phyloP scores from a whole-genome alignment of 2,329 filamentous ascomycete species.

The Colletotrichum endophyticum region DNA sequence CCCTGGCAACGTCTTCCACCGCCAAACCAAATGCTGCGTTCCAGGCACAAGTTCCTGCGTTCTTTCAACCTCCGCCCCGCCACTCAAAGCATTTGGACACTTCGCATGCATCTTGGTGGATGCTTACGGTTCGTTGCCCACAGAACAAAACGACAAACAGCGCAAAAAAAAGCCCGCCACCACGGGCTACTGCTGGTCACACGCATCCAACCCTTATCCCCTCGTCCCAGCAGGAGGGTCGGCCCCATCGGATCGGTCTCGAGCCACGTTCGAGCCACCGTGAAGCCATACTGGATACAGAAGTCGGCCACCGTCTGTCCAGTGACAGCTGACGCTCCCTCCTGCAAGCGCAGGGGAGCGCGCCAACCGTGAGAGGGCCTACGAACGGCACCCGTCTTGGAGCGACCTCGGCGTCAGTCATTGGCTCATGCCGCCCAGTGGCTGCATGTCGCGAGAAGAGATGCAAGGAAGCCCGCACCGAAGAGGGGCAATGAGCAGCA shows the following conservation, averaged over 20 bases:
- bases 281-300: slow-evolving; percentile 17
- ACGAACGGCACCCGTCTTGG: slow-evolving; percentile 6
- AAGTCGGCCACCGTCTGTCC: background rate
- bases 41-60: background rate
- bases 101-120: background rate
- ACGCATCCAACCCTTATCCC: background rate
- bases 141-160: background rate
- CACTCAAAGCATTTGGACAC: background rate
- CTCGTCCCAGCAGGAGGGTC: background rate
- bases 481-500: slow-evolving; percentile 12
- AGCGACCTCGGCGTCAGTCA: slow-evolving; percentile 1
- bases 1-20: background rate
- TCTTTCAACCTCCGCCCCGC: background rate
- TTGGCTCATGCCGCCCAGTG: slow-evolving; percentile 12
- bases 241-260: slow-evolving; percentile 16
- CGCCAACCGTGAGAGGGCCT: slow-evolving; percentile 1
- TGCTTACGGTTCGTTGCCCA: background rate
- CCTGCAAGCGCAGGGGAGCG: slow-evolving; percentile 15
- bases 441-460: slow-evolving; percentile 13
- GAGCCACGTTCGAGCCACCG: slow-evolving; percentile 2
- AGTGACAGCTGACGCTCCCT: slow-evolving; percentile 16
- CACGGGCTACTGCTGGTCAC: slow-evolving; percentile 6
- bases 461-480: slow-evolving; percentile 12
- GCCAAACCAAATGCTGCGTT: background rate
- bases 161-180: background rate